Evolutionary conservation across 148 eudicot species (phyloP), one percentile per base, ranked within the genome.

Genomic region (Suaeda aralocaspica): DNA sequence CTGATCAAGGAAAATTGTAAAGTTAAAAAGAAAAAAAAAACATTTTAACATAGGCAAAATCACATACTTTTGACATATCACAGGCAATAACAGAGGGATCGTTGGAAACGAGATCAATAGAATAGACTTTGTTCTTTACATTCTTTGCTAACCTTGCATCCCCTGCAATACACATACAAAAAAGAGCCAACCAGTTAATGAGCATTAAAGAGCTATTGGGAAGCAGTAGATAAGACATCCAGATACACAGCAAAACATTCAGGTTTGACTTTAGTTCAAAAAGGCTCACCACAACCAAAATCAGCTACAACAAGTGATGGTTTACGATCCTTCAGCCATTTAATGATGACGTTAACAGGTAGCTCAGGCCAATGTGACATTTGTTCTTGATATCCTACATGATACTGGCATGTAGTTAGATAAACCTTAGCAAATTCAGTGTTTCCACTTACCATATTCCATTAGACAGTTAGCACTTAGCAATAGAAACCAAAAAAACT

Each of bases 321-420:
- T 64, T 70, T 76, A 10, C 67, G 90, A 58, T 79, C 96, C 78
- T 92, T 92, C 48, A 92, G 76, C 98, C 98, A 92, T 80, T 90
- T 86, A 61, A 84, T 84, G 68, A 92, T 85, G 34, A 85, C 81
- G 83, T 90, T 86, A 78, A 90, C 91, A 29, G 98, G 98, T 45
- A 82, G 90, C 76, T 92, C 88, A 50, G 98, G 96, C 98, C 98
- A 92, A 79, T 84, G 98, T 42, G 86, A 81, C 96, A 92, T 92
- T 82, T 90, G 96, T 80, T 89, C 98, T 83, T 90, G 98, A 81
- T 92, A 92, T 48, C 98, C 98, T 84, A 87, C 68, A 84, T 92
- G 98, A 83, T 92, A 92, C 98, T 92, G 93, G 67, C 82, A 87
- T 36, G 69, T 81, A 81, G 84, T 83, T 28, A 76, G 79, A 75